Conservation (phyloP, 352 stramenopile genomes). For the Pythium aphanidermatum region DNA sequence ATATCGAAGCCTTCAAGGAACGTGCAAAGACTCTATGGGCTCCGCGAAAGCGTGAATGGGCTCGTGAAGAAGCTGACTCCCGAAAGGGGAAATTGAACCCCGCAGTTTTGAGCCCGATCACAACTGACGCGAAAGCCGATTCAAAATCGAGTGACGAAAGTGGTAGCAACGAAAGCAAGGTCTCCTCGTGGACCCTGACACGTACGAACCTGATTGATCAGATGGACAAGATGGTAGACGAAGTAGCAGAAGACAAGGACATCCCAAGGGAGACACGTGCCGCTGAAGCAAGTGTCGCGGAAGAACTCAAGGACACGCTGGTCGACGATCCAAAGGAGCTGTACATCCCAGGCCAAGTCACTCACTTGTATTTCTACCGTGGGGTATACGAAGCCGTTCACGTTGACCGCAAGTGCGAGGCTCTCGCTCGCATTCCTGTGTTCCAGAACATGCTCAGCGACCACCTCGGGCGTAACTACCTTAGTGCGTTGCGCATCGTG, state of each 20-base stretch:
- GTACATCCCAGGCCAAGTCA: slow-evolving; percentile 69
- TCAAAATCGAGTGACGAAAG: not conserved
- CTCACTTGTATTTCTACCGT: slow-evolving; percentile 75
- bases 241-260: slow-evolving; percentile 24
- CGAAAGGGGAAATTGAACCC: slow-evolving; percentile 19
- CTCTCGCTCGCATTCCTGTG: slow-evolving; percentile 70
- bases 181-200: slow-evolving; percentile 66
- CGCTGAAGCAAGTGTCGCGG: slow-evolving; percentile 52
- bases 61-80: slow-evolving; percentile 50
- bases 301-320: slow-evolving; percentile 41
- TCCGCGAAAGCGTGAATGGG: slow-evolving; percentile 77
- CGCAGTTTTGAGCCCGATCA: slow-evolving; percentile 1
- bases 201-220: slow-evolving; percentile 73
- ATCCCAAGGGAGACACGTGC: slow-evolving; percentile 25
- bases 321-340: slow-evolving; percentile 71
- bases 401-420: slow-evolving; percentile 66
- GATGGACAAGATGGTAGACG: slow-evolving; percentile 43
- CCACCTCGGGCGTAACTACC: slow-evolving; percentile 75
- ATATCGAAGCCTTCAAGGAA: slow-evolving; percentile 77
- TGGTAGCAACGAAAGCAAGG: slow-evolving; percentile 22
- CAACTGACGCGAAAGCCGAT: slow-evolving; percentile 12
- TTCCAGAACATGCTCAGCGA: slow-evolving; percentile 86
- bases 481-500: slow-evolving; percentile 72
- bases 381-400: slow-evolving; percentile 79
- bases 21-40: slow-evolving; percentile 80